Evolutionary conservation across 192 early-diverging fungal genomes (phyloP).

Genomic region (Rhizophagus sp.): DNA sequence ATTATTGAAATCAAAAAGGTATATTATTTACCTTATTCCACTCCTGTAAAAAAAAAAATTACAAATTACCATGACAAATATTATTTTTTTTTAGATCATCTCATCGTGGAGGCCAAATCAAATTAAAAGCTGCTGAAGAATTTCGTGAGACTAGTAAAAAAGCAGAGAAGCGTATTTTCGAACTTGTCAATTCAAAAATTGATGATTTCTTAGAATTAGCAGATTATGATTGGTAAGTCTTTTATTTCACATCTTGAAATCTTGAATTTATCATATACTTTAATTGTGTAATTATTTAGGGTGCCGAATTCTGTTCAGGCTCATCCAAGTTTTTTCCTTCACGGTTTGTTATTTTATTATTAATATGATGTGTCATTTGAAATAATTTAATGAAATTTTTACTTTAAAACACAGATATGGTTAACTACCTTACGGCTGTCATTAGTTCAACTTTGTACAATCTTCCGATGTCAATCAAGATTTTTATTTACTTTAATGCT

Average conservation of each 20-base stretch:
- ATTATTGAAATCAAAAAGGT: constrained; percentile 52
- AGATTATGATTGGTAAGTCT: constrained; percentile 79
- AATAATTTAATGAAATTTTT: background rate
- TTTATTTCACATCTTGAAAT: constrained; percentile 3
- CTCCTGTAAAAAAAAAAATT: background rate
- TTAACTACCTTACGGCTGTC: constrained; percentile 66
- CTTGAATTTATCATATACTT: constrained; percentile 4
- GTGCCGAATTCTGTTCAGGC: constrained; percentile 45
- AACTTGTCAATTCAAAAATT: constrained; percentile 77
- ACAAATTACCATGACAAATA: background rate
- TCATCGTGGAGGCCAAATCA: constrained; percentile 56
- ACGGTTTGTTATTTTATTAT: constrained; percentile 47
- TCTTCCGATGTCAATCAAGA: constrained; percentile 65
- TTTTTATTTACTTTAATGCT: constrained; percentile 71
- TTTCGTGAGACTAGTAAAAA: constrained; percentile 69
- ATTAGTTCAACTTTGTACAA: constrained; percentile 69
- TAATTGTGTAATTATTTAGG: constrained; percentile 44
- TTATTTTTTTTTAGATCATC: constrained; percentile 44
- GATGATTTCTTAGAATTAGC: constrained; percentile 80
- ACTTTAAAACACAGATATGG: constrained; percentile 55
- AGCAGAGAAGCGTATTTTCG: constrained; percentile 82
- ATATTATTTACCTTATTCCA: background rate
- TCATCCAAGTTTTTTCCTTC: constrained; percentile 69
- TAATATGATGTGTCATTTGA: background rate
- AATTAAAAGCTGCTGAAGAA: constrained; percentile 61